Conservation (phyloP, 805 yeast species). For the Wickerhamiella azymoides region DNA sequence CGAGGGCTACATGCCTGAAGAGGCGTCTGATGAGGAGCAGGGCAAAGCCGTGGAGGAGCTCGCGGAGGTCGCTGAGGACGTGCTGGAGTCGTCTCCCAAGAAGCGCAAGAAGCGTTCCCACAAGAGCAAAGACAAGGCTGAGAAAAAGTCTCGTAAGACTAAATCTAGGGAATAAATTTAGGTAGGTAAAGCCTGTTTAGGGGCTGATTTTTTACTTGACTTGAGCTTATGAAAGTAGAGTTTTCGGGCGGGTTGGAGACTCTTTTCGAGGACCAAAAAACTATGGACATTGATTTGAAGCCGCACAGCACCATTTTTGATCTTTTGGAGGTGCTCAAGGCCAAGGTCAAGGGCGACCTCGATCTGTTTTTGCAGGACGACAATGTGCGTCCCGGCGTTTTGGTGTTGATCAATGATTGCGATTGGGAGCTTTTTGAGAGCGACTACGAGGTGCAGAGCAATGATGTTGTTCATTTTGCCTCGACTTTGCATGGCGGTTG, state of each 20-base stretch:
- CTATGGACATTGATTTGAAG: slow-evolving; percentile 36
- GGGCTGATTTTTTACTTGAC: no score
- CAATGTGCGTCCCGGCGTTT: slow-evolving; percentile 71
- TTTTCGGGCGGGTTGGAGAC: slow-evolving; percentile 70
- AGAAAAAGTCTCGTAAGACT: not conserved
- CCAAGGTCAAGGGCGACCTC: slow-evolving; percentile 41
- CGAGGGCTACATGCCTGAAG: not conserved
- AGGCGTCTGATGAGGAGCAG: no score
- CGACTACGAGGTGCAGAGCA: slow-evolving; percentile 57
- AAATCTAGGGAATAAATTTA: not conserved
- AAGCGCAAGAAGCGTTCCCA: slow-evolving; percentile 1
- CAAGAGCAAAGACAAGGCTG: not conserved
- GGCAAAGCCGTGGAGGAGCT: no score
- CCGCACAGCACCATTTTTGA: slow-evolving; percentile 32
- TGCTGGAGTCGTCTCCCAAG: slow-evolving; percentile 1
- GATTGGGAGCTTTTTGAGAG: slow-evolving; percentile 95
- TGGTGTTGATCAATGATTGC: slow-evolving; percentile 81
- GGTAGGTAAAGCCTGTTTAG: no score
- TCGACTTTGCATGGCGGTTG: slow-evolving; percentile 93
- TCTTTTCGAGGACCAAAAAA: slow-evolving; percentile 47
- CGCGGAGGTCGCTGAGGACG: not conserved
- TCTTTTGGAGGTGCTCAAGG: slow-evolving; percentile 41
- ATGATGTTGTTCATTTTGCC: slow-evolving; percentile 75
- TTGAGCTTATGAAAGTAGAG: slow-evolving; percentile 20
- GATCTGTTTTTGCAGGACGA: slow-evolving; percentile 73